Evolutionary conservation across 257 asterid species (phyloP).

Genomic region (Verbena officinalis): DNA sequence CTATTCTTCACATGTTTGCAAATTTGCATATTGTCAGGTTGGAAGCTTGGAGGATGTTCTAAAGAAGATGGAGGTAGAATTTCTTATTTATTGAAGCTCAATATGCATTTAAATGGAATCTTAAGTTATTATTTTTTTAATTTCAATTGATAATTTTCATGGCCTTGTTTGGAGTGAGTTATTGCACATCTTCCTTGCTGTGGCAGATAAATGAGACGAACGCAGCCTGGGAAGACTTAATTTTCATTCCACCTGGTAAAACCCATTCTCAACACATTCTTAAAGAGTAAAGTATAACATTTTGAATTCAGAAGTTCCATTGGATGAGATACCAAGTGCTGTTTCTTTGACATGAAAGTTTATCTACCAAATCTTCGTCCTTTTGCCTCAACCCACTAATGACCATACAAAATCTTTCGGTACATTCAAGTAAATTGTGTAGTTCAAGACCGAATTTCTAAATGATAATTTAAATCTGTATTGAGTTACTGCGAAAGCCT

Average conservation of each 20-base stretch:
- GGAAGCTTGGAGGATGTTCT: slow-evolving; percentile 96
- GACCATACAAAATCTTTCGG: slow-evolving; percentile 8
- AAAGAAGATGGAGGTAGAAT: slow-evolving; percentile 84
- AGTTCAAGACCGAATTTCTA: slow-evolving; percentile 9
- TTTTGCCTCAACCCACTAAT: slow-evolving; percentile 2
- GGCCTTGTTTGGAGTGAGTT: neutral
- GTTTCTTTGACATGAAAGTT: slow-evolving; percentile 11
- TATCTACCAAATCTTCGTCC: slow-evolving; percentile 18
- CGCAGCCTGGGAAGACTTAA: slow-evolving; percentile 93
- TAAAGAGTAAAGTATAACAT: slow-evolving; percentile 54
- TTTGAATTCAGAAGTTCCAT: slow-evolving; percentile 12
- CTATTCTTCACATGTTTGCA: slow-evolving; percentile 18
- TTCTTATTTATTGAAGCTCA: neutral
- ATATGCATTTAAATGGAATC: neutral
- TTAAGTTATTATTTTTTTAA: too few species aligned
- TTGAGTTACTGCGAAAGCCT: slow-evolving; percentile 5
- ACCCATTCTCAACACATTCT: slow-evolving; percentile 90
- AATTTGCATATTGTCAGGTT: slow-evolving; percentile 72
- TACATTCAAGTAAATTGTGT: slow-evolving; percentile 11
- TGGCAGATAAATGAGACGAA: slow-evolving; percentile 68
- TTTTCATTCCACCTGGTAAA: slow-evolving; percentile 92
- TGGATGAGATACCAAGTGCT: slow-evolving; percentile 14
- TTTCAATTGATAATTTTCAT: too few species aligned
- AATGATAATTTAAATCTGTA: slow-evolving; percentile 12
- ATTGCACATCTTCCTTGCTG: slow-evolving; percentile 13